phyloP scores from a whole-genome alignment of 495 filamentous ascomycete genomes.

The Penicillium desertorum region DNA sequence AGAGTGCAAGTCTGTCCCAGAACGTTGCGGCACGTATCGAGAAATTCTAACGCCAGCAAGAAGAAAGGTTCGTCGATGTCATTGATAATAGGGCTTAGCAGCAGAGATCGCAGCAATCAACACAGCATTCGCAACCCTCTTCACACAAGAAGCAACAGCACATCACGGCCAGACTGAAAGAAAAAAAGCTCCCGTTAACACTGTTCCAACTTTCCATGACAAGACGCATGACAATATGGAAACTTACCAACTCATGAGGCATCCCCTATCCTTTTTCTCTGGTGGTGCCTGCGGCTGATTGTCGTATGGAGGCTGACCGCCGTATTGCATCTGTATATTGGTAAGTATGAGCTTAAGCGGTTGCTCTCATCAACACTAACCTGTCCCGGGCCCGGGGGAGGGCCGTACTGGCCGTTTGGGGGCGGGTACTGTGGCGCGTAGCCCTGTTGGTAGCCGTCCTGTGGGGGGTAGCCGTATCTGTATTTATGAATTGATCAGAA shows the following conservation, averaged over 20 bases:
- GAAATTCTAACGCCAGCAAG: slow-evolving; percentile 27
- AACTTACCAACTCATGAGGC: slow-evolving; percentile 60
- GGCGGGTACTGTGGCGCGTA: background rate
- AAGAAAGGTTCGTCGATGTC: slow-evolving; percentile 25
- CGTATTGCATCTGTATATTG: no score
- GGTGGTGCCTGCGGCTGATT: slow-evolving; percentile 27
- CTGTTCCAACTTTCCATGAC: background rate
- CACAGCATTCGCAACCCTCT: slow-evolving; percentile 75
- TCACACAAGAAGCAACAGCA: slow-evolving; percentile 81
- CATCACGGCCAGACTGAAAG: slow-evolving; percentile 58
- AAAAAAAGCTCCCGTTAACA: slow-evolving; percentile 13
- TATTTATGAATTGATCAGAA: background rate
- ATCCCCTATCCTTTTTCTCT: slow-evolving; percentile 56
- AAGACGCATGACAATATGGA: no score
- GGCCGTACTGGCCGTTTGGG: slow-evolving; percentile 4
- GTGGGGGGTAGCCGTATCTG: slow-evolving; percentile 21
- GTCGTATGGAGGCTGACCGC: no score
- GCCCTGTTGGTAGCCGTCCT: slow-evolving; percentile 20
- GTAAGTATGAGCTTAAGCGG: no score
- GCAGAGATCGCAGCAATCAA: slow-evolving; percentile 62
- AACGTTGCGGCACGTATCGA: slow-evolving; percentile 9
- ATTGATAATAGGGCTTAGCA: slow-evolving; percentile 36
- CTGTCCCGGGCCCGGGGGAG: slow-evolving; percentile 33
- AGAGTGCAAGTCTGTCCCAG: slow-evolving; percentile 13
- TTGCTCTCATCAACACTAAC: background rate